These are phyloP conservation scores for Heliocybe sulcata DNA, from an alignment of 1,284 basidiomycete genomes.

Conservation along the genomic window DNA sequence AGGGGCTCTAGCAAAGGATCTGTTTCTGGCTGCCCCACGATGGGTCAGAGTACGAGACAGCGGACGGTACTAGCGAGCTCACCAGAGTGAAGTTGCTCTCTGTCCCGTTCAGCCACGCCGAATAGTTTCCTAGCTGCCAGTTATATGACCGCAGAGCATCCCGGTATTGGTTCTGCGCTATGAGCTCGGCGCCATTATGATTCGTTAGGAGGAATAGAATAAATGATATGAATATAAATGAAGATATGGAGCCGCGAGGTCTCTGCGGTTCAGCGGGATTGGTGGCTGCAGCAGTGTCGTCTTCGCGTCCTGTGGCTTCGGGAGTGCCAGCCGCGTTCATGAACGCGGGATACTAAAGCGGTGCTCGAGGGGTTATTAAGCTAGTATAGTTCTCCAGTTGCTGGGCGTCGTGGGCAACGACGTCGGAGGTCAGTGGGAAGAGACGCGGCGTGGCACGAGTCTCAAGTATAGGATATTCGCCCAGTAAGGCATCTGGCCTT, in stretches of 20 bases:
- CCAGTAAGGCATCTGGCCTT: no score
- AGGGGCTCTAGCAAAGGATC: constrained; percentile 40
- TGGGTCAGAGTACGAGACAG: constrained; percentile 1
- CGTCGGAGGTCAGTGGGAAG: no score
- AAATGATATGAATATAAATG: constrained; percentile 67
- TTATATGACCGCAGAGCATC: constrained; percentile 50
- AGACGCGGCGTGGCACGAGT: no score
- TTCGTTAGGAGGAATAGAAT: constrained; percentile 72
- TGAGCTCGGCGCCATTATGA: constrained; percentile 52
- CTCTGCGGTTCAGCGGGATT: constrained; percentile 15
- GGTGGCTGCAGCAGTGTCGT: neutral
- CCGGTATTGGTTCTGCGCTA: constrained; percentile 53
- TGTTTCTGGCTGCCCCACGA: constrained; percentile 36
- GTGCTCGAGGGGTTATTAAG: no score
- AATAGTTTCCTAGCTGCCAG: constrained; percentile 60
- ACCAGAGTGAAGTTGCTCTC: constrained; percentile 63
- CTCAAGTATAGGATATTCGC: no score
- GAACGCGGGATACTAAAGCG: neutral
- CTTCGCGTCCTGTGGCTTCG: neutral
- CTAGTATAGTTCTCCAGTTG: no score
- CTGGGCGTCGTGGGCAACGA: no score
- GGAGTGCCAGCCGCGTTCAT: neutral
- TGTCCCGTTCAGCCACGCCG: constrained; percentile 68
- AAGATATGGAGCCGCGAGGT: constrained; percentile 52
- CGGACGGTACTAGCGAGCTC: constrained; percentile 17